Evolutionary conservation across 129 eudicot genomes (phyloP).

Genomic region (Scalesia atractyloides): DNA sequence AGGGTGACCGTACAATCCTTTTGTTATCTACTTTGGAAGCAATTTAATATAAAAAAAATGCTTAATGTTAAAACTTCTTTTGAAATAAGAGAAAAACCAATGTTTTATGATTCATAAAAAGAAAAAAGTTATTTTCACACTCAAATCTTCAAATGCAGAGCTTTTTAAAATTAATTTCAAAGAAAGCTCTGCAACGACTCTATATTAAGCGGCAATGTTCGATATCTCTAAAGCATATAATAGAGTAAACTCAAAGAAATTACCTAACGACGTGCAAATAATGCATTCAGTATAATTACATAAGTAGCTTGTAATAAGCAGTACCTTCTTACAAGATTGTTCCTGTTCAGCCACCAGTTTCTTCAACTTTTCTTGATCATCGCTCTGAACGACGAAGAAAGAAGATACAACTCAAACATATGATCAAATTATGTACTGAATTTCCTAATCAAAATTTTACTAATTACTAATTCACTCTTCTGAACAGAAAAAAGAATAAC

Average conservation of each 20-base stretch:
- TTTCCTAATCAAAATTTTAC: not conserved
- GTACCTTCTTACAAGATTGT: slow-evolving; percentile 48
- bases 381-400: slow-evolving; percentile 38
- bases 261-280: slow-evolving; percentile 5
- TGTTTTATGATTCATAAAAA: not conserved
- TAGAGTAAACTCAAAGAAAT: not conserved
- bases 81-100: not conserved
- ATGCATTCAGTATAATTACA: slow-evolving; percentile 1
- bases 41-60: not conserved
- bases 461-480: not conserved
- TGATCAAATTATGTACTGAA: not conserved
- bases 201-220: not conserved
- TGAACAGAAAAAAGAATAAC: not conserved
- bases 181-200: not conserved
- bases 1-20: not conserved
- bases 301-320: not conserved
- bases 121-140: not conserved
- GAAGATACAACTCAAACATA: slow-evolving; percentile 14
- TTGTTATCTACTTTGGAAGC: not conserved
- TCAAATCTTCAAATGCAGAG: not conserved
- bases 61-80: not conserved
- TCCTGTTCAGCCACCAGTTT: slow-evolving; percentile 35
- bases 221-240: slow-evolving; percentile 9
- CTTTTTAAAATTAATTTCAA: not conserved
- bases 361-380: slow-evolving; percentile 73